Evolutionary conservation across 495 filamentous ascomycete species (phyloP).

Genomic region (Annulohypoxylon nitens): DNA sequence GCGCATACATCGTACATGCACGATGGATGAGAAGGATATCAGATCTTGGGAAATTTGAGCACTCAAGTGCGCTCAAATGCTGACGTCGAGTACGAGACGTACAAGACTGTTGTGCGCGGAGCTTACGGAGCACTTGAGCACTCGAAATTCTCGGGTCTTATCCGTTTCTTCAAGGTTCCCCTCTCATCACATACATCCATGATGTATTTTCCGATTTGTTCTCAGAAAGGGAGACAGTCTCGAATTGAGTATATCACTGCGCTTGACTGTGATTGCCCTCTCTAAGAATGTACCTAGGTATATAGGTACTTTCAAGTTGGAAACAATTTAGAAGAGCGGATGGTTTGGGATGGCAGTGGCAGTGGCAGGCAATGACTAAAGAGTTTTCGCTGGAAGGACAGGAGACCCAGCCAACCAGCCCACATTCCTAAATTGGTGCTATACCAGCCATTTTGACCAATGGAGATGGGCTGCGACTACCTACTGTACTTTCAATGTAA

Average conservation of each 20-base stretch:
- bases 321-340: neutral
- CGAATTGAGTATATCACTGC: conserved; percentile 7
- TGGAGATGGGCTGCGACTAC: conserved; percentile 25
- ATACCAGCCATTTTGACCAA: conserved; percentile 44
- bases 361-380: neutral
- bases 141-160: conserved; percentile 3
- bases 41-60: neutral
- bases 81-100: conserved; percentile 24
- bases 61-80: no score
- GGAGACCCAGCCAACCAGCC: conserved; percentile 36
- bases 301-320: neutral
- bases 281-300: conserved; percentile 21
- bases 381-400: neutral
- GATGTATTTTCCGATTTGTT: conserved; percentile 3
- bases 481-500: neutral
- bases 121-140: conserved; percentile 9
- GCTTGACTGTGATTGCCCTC: conserved; percentile 23
- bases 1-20: conserved; percentile 1
- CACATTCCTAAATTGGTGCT: conserved; percentile 40
- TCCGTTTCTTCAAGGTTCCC: conserved; percentile 10
- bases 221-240: conserved; percentile 13
- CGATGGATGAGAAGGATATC: neutral
- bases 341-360: neutral
- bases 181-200: neutral
- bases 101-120: conserved; percentile 26